Percentiles rank a stretch among this genome's conserved stretches.
Evolutionary conservation across 2,329 filamentous ascomycete genomes (phyloP).

Genomic region (Penicillium sumatraense): DNA sequence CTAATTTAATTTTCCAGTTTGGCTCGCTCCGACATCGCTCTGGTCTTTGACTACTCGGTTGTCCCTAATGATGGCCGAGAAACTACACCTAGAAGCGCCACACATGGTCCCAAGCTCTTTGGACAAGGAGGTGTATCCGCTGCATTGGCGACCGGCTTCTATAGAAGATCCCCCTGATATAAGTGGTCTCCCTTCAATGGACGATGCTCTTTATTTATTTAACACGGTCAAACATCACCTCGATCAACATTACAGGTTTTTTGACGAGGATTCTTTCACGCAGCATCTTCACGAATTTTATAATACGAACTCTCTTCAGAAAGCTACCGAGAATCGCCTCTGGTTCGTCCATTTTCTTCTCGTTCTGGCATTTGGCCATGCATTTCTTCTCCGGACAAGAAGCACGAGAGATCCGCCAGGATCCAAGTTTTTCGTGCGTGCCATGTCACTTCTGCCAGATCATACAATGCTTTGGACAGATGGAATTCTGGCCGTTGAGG

Average conservation of each 20-base stretch:
- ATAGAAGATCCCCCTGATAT: conserved; percentile 33
- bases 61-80: conserved; percentile 28
- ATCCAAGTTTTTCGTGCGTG: conserved; percentile 25
- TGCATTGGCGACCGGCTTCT: conserved; percentile 19
- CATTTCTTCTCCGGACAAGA: conserved; percentile 16
- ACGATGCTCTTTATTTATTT: conserved; percentile 28
- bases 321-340: conserved; percentile 22
- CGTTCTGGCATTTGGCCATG: conserved; percentile 23
- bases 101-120: conserved; percentile 27
- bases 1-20: conserved; percentile 29
- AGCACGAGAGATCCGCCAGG: conserved; percentile 16
- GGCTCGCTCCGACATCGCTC: conserved; percentile 27
- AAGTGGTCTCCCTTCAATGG: conserved; percentile 37
- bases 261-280: conserved; percentile 39
- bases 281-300: conserved; percentile 36
- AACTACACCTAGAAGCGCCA: conserved; percentile 32
- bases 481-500: conserved; percentile 44
- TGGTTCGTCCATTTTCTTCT: conserved; percentile 30
- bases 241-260: conserved; percentile 41
- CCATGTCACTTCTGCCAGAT: conserved; percentile 44
- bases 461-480: conserved; percentile 42
- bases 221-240: conserved; percentile 45
- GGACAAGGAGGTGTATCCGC: conserved; percentile 36
- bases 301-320: conserved; percentile 3
- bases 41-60: conserved; percentile 33